Conservation (phyloP, 176 grass and related monocot species). For the Melocanna baccifera region DNA sequence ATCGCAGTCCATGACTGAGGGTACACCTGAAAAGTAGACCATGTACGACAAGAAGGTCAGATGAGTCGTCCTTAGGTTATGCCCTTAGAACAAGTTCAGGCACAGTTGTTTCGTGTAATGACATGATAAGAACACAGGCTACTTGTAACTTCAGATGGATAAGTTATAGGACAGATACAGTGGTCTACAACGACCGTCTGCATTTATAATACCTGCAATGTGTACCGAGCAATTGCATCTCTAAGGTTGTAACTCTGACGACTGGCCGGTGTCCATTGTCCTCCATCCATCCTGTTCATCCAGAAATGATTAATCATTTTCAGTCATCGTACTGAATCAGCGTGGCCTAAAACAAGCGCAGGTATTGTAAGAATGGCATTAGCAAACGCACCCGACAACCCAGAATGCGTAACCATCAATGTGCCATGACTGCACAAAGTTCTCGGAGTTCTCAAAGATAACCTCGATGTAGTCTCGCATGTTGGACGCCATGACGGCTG, state of each 20-base stretch:
- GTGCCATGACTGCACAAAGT: constrained; percentile 81
- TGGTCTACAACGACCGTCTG: not conserved
- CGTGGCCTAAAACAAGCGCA: not conserved
- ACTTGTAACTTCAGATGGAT: not conserved
- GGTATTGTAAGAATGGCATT: not conserved
- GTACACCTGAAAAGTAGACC: constrained; percentile 57
- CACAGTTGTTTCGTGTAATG: not conserved
- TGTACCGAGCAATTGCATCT: constrained; percentile 75
- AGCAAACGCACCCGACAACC: constrained; percentile 61
- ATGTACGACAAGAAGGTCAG: not conserved
- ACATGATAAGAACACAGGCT: not conserved
- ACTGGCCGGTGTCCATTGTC: constrained; percentile 69
- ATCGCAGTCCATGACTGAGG: constrained; percentile 81
- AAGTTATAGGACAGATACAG: not conserved
- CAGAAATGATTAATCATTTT: not conserved
- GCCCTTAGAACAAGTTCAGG: not conserved
- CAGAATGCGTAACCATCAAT: constrained; percentile 92
- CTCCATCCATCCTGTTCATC: constrained; percentile 77
- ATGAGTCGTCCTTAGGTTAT: not conserved
- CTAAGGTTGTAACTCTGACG: constrained; percentile 75
- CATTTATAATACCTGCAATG: constrained; percentile 57
- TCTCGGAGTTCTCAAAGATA: constrained; percentile 75
- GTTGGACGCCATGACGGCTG: constrained; percentile 77
- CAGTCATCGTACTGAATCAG: not conserved
- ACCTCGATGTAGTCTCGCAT: constrained; percentile 87